Evolutionary conservation across 2,329 filamentous ascomycete species (phyloP), one percentile per base, ranked within the genome.

Genomic region (Atkinsonella hypoxylon): DNA sequence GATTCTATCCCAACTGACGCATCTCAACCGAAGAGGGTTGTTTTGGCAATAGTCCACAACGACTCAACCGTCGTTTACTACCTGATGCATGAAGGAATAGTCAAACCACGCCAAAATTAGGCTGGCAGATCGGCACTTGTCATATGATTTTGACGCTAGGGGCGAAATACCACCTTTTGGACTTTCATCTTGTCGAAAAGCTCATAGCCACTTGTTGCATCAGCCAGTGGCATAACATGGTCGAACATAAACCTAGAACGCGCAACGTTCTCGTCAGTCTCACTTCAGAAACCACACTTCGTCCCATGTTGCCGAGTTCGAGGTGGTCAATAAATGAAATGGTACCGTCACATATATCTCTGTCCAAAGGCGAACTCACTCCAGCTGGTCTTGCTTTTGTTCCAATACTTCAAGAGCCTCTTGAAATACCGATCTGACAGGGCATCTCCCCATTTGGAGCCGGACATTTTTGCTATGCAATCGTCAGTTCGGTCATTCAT

Each of bases 31-130:
- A 91, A 90, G 71, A 74, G 87, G 54, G 64, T 90, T 11, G 62
- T 91, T n/a, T 70, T 93, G 48, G 86, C 84, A 15, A 85, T 83
- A 2, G 70, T 89, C 45, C 83, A 89, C 62, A 81, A 85, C 59
- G 87, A 93, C 67, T 90, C 87, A 56, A 91, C 87, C 0, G 76
- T 93, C 17, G 84, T 88, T 40, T 93, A 91, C 67, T 93, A 93
- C 62, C 76, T 90, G 55, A 79, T 91, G 64, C 87, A 91, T 60
- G 86, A 91, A 64, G 87, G 87, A n/a, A 81, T 90, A 56, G 85
- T 91, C 49, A 93, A 91, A 71, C 87, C 87, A 22, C 75, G 87
- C 51, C 87, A 91, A 65, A 93, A 93, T 64, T 91, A 70, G 76
- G 22, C 20, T 12, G 13, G 7, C 20, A 45, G 42, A n/a, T 30